Conservation (phyloP, 129 eudicot genomes). For the Tagetes erecta region DNA sequence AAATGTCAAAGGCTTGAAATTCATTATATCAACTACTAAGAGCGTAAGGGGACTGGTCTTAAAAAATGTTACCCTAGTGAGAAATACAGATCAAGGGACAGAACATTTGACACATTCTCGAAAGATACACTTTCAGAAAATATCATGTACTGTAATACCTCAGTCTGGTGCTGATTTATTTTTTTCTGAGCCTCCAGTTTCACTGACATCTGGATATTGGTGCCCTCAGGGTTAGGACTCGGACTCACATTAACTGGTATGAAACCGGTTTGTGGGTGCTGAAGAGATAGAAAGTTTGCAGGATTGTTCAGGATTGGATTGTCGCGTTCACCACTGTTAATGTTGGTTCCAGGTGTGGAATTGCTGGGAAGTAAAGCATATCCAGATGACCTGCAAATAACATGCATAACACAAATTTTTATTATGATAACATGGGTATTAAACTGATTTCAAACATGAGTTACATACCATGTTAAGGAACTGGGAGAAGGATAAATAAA, state of each 20-base stretch:
- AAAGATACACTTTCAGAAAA: not conserved
- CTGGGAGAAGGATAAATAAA: constrained; percentile 83
- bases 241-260: constrained; percentile 32
- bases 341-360: constrained; percentile 23
- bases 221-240: constrained; percentile 33
- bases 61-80: not conserved
- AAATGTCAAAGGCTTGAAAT: not conserved
- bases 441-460: constrained; percentile 2
- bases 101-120: not conserved
- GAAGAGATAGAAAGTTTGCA: constrained; percentile 38
- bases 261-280: constrained; percentile 39
- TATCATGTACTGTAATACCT: constrained; percentile 44
- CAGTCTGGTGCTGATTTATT: constrained; percentile 55
- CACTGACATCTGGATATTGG: constrained; percentile 35
- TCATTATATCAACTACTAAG: not conserved
- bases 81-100: not conserved
- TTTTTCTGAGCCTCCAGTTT: constrained; percentile 53
- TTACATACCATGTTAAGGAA: constrained; percentile 60
- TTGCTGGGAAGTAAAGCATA: constrained; percentile 48
- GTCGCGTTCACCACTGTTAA: constrained; percentile 36
- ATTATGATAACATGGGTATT: not conserved
- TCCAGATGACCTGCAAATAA: constrained; percentile 59
- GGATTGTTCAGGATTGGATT: constrained; percentile 31
- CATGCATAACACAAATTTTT: not conserved
- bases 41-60: not conserved